Conservation (phyloP, 768 basidiomycete genomes). For the Pleurotus cornucopiae region DNA sequence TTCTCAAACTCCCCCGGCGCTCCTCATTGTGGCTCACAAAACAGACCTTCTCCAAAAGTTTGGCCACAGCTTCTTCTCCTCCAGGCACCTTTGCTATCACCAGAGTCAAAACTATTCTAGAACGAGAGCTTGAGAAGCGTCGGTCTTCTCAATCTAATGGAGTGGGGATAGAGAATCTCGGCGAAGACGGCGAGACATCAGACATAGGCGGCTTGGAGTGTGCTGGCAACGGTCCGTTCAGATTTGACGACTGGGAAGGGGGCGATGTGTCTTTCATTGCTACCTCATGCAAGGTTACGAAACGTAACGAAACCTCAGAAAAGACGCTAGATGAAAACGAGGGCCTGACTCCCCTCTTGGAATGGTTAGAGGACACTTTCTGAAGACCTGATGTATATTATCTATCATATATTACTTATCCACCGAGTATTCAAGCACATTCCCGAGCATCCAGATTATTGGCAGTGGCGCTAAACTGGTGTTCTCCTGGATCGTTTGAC, state of each 20-base stretch:
- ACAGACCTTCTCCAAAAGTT: slow-evolving; percentile 58
- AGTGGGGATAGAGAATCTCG: slow-evolving; percentile 70
- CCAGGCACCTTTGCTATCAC: slow-evolving; percentile 51
- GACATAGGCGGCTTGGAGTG: slow-evolving; percentile 78
- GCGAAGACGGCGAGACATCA: slow-evolving; percentile 58
- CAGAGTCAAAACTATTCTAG: slow-evolving; percentile 73
- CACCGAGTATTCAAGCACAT: too few relatives aligned
- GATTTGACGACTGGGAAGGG: slow-evolving; percentile 80
- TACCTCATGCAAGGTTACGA: slow-evolving; percentile 39
- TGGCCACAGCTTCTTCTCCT: slow-evolving; percentile 31
- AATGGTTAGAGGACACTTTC: slow-evolving; percentile 1
- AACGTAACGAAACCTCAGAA: background rate
- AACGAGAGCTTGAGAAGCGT: slow-evolving; percentile 82
- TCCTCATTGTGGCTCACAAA: slow-evolving; percentile 76
- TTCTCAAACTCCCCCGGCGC: slow-evolving; percentile 53
- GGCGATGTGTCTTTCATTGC: slow-evolving; percentile 71
- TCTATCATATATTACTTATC: background rate
- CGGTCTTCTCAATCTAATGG: slow-evolving; percentile 58
- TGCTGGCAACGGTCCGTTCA: slow-evolving; percentile 55
- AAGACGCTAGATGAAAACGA: background rate
- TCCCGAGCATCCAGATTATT: too few relatives aligned
- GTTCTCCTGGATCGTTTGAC: background rate
- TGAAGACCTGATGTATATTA: background rate
- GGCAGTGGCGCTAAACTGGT: background rate
- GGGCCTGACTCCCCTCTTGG: background rate